Evolutionary conservation across 2,329 filamentous ascomycete genomes (phyloP).

Genomic region (Phialocephala subalpina): DNA sequence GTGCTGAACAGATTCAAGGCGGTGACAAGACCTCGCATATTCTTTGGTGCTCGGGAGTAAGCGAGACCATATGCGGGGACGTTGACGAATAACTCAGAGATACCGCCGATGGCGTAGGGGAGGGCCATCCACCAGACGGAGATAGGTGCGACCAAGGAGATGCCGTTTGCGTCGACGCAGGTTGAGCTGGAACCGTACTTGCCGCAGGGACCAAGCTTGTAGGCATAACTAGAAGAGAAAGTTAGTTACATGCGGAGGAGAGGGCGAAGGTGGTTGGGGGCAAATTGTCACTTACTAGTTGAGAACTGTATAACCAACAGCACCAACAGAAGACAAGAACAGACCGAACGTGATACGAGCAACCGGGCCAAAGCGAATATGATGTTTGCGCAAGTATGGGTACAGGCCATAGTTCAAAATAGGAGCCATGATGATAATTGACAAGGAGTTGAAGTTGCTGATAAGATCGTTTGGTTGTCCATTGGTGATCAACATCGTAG

Average conservation of each 20-base stretch:
- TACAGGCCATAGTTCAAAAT: constrained; percentile 74
- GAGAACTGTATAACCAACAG: constrained; percentile 63
- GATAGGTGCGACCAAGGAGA: constrained; percentile 44
- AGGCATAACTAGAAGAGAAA: constrained; percentile 56
- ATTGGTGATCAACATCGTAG: constrained; percentile 68
- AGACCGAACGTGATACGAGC: constrained; percentile 79
- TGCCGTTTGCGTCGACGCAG: constrained; percentile 36
- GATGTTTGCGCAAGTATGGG: constrained; percentile 68
- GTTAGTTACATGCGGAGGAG: too few relatives aligned
- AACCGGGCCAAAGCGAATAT: constrained; percentile 75
- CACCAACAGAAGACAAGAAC: constrained; percentile 66
- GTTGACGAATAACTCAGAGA: constrained; percentile 61
- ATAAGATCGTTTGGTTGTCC: constrained; percentile 82
- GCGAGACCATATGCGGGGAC: constrained; percentile 60
- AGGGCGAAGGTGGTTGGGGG: too few relatives aligned
- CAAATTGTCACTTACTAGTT: constrained; percentile 48
- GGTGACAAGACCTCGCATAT: constrained; percentile 60
- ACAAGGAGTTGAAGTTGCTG: constrained; percentile 78
- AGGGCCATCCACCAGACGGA: constrained; percentile 66
- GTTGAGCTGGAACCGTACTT: constrained; percentile 39
- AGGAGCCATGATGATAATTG: constrained; percentile 77
- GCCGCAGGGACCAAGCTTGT: constrained; percentile 68
- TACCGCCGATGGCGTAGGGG: constrained; percentile 57
- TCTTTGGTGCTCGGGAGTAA: constrained; percentile 57
- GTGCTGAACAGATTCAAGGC: constrained; percentile 58